phyloP scores from a whole-genome alignment of 2,329 filamentous ascomycete species.

The Fusarium sp. region DNA sequence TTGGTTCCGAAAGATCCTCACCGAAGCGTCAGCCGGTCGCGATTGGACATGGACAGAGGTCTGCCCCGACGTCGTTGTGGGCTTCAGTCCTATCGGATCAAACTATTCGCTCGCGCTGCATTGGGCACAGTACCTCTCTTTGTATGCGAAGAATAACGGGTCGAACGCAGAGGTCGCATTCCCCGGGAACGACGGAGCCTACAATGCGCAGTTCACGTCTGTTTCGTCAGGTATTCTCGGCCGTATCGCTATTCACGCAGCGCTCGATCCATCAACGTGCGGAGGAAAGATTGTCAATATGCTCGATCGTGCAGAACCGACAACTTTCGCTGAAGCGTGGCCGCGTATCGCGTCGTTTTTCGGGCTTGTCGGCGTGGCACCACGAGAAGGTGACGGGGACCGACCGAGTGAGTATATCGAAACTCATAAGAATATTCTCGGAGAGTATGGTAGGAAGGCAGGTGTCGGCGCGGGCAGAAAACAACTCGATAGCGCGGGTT shows the following conservation, averaged over 20 bases:
- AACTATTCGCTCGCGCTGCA: constrained; percentile 53
- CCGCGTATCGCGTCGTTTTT: constrained; percentile 5
- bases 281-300: constrained; percentile 51
- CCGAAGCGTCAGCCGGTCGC: constrained; percentile 43
- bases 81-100: constrained; percentile 55
- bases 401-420: constrained; percentile 1
- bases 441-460: constrained; percentile 33
- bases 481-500: constrained; percentile 58
- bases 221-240: constrained; percentile 49
- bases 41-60: constrained; percentile 54
- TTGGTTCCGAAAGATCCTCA: constrained; percentile 49
- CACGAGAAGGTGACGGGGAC: background rate
- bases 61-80: constrained; percentile 54
- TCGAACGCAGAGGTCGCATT: constrained; percentile 45
- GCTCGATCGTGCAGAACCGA: constrained; percentile 46
- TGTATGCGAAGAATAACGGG: constrained; percentile 50
- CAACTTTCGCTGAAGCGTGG: constrained; percentile 36
- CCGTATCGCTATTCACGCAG: constrained; percentile 48
- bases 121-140: constrained; percentile 55
- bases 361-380: background rate
- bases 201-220: constrained; percentile 47
- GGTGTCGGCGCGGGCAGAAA: constrained; percentile 54
- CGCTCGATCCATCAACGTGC: constrained; percentile 45
- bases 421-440: background rate
- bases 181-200: constrained; percentile 45